Base-by-base conservation (phyloP, 2,329 filamentous ascomycete genomes). In the Ophiocordyceps camponoti-leonardi region DNA sequence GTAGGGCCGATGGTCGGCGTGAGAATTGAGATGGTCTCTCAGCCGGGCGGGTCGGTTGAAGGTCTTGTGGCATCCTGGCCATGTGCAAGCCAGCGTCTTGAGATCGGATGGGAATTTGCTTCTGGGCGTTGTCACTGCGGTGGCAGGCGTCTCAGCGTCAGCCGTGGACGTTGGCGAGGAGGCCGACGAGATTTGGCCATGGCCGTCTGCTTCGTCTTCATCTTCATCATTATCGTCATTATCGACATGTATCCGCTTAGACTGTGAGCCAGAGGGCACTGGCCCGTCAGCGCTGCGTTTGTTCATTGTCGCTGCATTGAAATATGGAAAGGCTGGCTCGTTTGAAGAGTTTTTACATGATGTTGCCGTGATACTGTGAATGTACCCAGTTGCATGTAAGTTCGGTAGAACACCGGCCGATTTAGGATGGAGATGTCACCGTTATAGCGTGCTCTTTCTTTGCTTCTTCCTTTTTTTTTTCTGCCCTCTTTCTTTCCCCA, bases 31-130 rank as follows among this genome's bases (percentile, higher is more conserved):
- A 56, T 96, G 90, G 48, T 85, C 79, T 48, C 81, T 72, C 4
- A 95, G 71, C 26, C 86, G 78, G 31, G 83, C 83, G 1, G 86
- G 87, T 3, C 90, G 80, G 60, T 94, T 94, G 68, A 92, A 96
- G 7, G 81, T 79, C 64, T 93, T 93, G 47, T 67, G 65, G 58
- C 90, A 96, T 50, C 71, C 75, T 12, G 80, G 73, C 59, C 77
- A 81, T 1, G 81, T 78, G 63, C 90, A 95, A 46, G 69, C 67
- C 51, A 87, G 80, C 6, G 77, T 87, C 67, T 93, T 94, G 48
- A 78, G 70, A 58, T 77, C 84, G 40, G 79, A 84, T 4, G 80
- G 81, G 49, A 76, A 78, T 47, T 71, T 75, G 47, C 65, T 61
- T 13, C 66, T 63, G 4, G 74, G 70, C 4, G 62, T 63, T 1